These are phyloP conservation scores for Pleurotus djamor DNA, from an alignment of 768 basidiomycete genomes.

Conservation along the genomic window DNA sequence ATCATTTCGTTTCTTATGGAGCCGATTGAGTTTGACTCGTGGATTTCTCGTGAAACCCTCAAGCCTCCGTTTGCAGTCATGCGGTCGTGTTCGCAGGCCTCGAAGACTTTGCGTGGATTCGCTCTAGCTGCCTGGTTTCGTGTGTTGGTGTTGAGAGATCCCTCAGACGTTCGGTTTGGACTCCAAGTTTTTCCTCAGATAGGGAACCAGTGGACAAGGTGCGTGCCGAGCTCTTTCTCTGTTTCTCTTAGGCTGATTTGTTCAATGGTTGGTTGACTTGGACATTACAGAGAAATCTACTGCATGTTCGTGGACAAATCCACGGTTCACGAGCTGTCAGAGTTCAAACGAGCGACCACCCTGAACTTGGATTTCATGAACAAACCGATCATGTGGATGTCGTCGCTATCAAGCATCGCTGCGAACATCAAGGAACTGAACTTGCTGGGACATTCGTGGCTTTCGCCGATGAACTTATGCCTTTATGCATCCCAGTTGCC, in stretches of 20 bases:
- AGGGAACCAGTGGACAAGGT: constrained; percentile 1
- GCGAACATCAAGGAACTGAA: background rate
- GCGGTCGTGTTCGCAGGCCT: background rate
- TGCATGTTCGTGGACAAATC: constrained; percentile 1
- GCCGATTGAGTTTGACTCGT: background rate
- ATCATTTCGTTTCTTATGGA: background rate
- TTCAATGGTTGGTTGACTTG: background rate
- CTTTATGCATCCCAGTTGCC: background rate
- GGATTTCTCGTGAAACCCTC: constrained; percentile 1
- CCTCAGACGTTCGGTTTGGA: constrained; percentile 1
- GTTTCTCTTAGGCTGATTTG: background rate
- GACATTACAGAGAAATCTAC: background rate
- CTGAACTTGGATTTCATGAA: background rate
- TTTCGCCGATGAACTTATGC: constrained; percentile 2
- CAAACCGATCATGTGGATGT: constrained; percentile 2
- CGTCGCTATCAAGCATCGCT: background rate
- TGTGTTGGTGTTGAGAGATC: background rate
- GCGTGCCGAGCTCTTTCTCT: background rate
- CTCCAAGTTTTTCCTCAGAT: background rate
- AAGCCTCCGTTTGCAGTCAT: background rate
- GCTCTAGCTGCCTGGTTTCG: constrained; percentile 6
- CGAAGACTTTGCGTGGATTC: background rate
- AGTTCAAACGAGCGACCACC: background rate
- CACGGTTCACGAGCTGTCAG: background rate
- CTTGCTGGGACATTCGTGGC: background rate